Percentiles rank a stretch among this genome's conserved stretches.
These are phyloP conservation scores for Medicago lupulina DNA, from an alignment of 306 rosid species.

Conservation along the genomic window DNA sequence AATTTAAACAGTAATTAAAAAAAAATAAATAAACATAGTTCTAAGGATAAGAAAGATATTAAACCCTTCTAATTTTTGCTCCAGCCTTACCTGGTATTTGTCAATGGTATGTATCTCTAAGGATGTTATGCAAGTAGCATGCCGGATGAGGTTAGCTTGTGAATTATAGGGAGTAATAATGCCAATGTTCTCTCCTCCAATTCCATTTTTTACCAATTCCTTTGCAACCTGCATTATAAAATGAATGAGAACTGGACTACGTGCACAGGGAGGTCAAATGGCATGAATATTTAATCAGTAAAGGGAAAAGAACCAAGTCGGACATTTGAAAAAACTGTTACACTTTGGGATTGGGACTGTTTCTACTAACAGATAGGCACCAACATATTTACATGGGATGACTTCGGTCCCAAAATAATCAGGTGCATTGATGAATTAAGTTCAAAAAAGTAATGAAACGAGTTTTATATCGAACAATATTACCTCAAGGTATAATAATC, in stretches of 20 bases:
- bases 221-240: constrained; percentile 61
- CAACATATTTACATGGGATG: neutral
- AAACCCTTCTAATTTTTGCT: neutral
- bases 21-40: neutral
- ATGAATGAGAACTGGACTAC: constrained; percentile 25
- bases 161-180: constrained; percentile 94
- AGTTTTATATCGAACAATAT: constrained; percentile 13
- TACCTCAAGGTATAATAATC: constrained; percentile 22
- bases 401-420: constrained; percentile 29
- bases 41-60: neutral
- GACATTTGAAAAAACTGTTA: constrained; percentile 2
- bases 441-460: neutral
- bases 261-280: constrained; percentile 17
- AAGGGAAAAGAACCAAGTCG: neutral
- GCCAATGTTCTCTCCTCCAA: constrained; percentile 74
- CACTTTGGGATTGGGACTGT: neutral
- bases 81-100: constrained; percentile 79
- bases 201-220: constrained; percentile 73
- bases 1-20: neutral
- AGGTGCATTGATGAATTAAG: neutral
- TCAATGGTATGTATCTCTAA: constrained; percentile 97
- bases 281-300: constrained; percentile 15
- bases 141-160: constrained; percentile 84
- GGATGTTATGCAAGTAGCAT: constrained; percentile 53
- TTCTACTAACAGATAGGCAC: constrained; percentile 4